phyloP scores from a whole-genome alignment of 2,329 filamentous ascomycete species.

The Calcarisporium arbuscula region DNA sequence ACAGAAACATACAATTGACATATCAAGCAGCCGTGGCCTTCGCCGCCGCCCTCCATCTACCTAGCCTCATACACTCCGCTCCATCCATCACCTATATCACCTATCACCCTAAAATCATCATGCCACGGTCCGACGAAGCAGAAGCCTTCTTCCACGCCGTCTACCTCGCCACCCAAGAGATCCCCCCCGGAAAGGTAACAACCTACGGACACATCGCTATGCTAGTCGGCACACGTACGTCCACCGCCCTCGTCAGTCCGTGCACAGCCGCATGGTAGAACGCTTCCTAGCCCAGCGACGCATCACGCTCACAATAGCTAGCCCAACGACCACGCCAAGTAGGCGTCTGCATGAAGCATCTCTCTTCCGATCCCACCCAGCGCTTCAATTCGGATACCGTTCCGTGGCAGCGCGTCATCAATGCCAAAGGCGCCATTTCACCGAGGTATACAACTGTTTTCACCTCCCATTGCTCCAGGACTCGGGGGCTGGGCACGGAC shows the following conservation, averaged over 20 bases:
- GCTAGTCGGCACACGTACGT: slow-evolving; percentile 66
- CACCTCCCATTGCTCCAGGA: no score
- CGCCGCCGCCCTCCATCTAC: no score
- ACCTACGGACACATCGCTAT: slow-evolving; percentile 77
- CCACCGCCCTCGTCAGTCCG: not conserved
- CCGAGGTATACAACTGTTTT: slow-evolving; percentile 64
- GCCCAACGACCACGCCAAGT: slow-evolving; percentile 76
- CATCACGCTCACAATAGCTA: slow-evolving; percentile 20
- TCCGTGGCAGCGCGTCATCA: slow-evolving; percentile 93
- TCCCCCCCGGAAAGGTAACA: slow-evolving; percentile 77
- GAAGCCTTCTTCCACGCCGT: slow-evolving; percentile 69
- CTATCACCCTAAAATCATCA: no score
- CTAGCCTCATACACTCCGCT: no score
- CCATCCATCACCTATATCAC: no score
- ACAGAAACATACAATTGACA: no score
- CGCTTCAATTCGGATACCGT: slow-evolving; percentile 72
- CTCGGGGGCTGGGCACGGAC: no score
- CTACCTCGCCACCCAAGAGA: slow-evolving; percentile 78
- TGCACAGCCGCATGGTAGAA: not conserved
- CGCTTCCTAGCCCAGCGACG: not conserved
- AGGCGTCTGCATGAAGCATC: slow-evolving; percentile 82
- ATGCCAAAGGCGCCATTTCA: slow-evolving; percentile 78
- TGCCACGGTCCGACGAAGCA: slow-evolving; percentile 70
- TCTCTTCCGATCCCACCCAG: slow-evolving; percentile 48
- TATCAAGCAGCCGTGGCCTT: no score